Base-by-base conservation (phyloP, 495 filamentous ascomycete genomes). In the Penicillium tannophilum region DNA sequence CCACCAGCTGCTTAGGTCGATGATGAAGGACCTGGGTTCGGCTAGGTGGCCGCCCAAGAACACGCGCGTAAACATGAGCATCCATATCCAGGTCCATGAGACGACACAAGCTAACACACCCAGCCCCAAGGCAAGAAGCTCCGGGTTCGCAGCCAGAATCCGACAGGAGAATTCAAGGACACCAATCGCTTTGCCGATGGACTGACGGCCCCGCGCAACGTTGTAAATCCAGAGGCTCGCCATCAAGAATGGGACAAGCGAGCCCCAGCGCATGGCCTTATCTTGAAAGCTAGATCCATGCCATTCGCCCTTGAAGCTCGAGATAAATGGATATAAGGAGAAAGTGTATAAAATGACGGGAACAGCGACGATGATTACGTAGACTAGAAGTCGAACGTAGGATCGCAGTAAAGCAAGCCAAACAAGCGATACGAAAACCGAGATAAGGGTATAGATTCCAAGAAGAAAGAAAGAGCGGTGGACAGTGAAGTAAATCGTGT, bases 41-140 rank as follows among this genome's bases (percentile, higher is more conserved):
- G 85, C 82, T 58, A 91, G 81, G 68, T 90, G 89, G 4, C 92
- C 94, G 19, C 88, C 90, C 42, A 97, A 84, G 71, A 98, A 98
- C 45, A 98, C 86, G 26, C 92, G 83, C 3, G 91, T 94, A 72
- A 98, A 98, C 94, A 98, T 97, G 63, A 86, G 84, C 68, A 98
- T 84, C 94, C 94, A 98, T 10, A 89, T 64, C 94, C 94, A 98
- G 2, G 92, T 96, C 90, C 93, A 98, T 8, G 83, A 76, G 10
- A 95, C 87, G 43, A 96, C 86, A 35, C 82, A 77, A 10, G 77
- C 80, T n/a, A 98, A 82, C 26, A 87, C 89, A 31, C 76, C 87
- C 61, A 98, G 84, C 19, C 93, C 93, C 30, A 97, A 80, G 4
- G 87, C 70, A n/a, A 98, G 76, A 24, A 98, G 78, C 19, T 89